Evolutionary conservation across 2,329 filamentous ascomycete species (phyloP), one percentile per base, ranked within the genome.

Genomic region (Exophiala xenobiotica): DNA sequence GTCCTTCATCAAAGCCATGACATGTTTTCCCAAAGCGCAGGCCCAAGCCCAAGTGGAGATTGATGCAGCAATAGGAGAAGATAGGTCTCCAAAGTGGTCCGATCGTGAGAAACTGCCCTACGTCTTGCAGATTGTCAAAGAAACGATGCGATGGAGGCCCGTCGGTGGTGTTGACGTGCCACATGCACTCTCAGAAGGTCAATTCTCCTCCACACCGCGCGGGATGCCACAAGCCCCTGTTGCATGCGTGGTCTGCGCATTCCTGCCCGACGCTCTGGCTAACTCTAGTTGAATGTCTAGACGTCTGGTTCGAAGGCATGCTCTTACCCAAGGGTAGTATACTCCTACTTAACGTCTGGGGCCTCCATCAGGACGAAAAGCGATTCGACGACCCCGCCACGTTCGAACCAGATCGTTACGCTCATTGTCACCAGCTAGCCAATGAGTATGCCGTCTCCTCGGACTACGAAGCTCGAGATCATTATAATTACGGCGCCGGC

Each of bases 1-100:
- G 26, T 67, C 65, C 5, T 74, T 78, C 53, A 63, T 75, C 2
- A 64, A 74, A n/a, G 78, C 77, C 6, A 80, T 80, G 62, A 72
- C 69, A 12, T 67, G 77, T 11, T 75, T 74, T 23, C 74, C 74
- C 0, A 70, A 74, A 5, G 74, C 73, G 70, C 74, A 76, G 53
- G 63, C 61, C 11, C 67, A 67, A 6, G 66, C 70, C 9, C 74
- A 75, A 50, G 61, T 68, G 26, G 74, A 77, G 60, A 66, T 76
- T 29, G 72, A 76, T 46, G 65, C 67, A 35, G 61, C 62, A 24
- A 72, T 72, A 48, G 61, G 63, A 11, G 58, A 65, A 0, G 71
- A 69, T 0, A 55, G 58, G 0, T 65, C 69, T 3, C 64, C 68
- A 0, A 69, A 59, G 5, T 70, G 69, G 27, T 58, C 64, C 0